Conservation (phyloP, 768 basidiomycete genomes). For the Boletus pseudopeckii region DNA sequence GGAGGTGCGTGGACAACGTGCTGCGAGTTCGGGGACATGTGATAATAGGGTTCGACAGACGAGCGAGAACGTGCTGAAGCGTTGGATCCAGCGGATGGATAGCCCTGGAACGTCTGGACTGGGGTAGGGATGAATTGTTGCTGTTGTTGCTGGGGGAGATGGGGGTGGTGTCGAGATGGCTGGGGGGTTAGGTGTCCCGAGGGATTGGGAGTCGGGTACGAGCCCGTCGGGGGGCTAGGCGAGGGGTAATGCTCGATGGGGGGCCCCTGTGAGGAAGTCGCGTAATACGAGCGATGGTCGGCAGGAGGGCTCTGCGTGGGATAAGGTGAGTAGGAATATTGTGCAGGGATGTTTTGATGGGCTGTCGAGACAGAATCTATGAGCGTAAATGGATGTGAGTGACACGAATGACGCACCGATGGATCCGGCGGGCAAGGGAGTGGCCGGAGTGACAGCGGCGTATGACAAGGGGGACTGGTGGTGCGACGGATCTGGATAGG, state of each 20-base stretch:
- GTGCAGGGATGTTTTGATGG: slow-evolving; percentile 15
- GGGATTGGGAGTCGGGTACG: slow-evolving; percentile 20
- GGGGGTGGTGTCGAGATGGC: slow-evolving; percentile 15
- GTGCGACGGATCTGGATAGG: slow-evolving; percentile 27
- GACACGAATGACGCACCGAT: slow-evolving; percentile 26
- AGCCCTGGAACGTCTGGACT: slow-evolving; percentile 39
- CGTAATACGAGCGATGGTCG: slow-evolving; percentile 26
- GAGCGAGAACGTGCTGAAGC: slow-evolving; percentile 26
- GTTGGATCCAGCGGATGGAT: slow-evolving; percentile 29
- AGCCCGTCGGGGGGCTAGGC: slow-evolving; percentile 16
- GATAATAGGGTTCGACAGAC: slow-evolving; percentile 39
- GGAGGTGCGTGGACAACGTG: slow-evolving; percentile 22
- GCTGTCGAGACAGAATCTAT: slow-evolving; percentile 17
- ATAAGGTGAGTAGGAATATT: slow-evolving; percentile 22
- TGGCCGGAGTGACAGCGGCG: slow-evolving; percentile 22
- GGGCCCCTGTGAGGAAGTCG: slow-evolving; percentile 15
- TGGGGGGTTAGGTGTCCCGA: slow-evolving; percentile 16
- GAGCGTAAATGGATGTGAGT: slow-evolving; percentile 3
- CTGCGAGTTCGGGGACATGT: slow-evolving; percentile 39
- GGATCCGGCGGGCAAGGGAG: slow-evolving; percentile 18
- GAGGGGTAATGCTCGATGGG: slow-evolving; percentile 22
- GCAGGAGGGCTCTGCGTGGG: slow-evolving; percentile 16
- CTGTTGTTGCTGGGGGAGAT: slow-evolving; percentile 17
- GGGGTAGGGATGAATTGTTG: slow-evolving; percentile 49
- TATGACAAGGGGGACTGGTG: slow-evolving; percentile 24